Evolutionary conservation across 2,329 filamentous ascomycete species (phyloP), one percentile per base, ranked within the genome.

Genomic region (Juglanconis oblonga): DNA sequence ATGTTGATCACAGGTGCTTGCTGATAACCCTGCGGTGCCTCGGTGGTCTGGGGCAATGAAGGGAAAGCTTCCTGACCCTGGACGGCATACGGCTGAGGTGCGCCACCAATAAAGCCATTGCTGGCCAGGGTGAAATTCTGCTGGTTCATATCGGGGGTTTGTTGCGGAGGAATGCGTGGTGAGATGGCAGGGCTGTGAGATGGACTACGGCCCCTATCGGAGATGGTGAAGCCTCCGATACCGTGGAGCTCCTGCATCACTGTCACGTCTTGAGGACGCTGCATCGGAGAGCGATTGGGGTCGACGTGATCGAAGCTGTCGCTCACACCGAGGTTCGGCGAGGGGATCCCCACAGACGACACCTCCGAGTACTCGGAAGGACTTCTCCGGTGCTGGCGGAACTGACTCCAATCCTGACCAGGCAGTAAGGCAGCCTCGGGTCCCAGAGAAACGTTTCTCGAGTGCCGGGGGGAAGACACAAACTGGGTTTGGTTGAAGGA

Each of bases 281-380:
- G 84, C 74, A 95, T 85, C 1, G 94, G 94, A 7, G 93, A 97
- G 62, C 91, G 88, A 58, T 88, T 82, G 64, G 85, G 78, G 40
- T 90, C 84, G 55, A 83, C 80, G n/a, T 80, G 75, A 24, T 97
- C 92, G 69, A 96, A 96, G 64, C 79, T 85, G 68, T 97, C 93
- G 62, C 89, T 83, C 66, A 89, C 89, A 33, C 83, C 84, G 59
- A 97, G 76, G 69, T 91, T 92, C 3, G 94, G 94, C 17, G 94
- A 97, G 35, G 69, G 67, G 31, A 88, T 90, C 29, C 90, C 87
- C 14, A 88, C 90, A 17, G 92, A 96, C 5, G 88, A 97, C 5
- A 97, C 88, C 66, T 97, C 94, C 3, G 92, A 97, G 69, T 89
- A 92, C 67, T 97, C 94, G n/a, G 93, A 97, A 1, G 91, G 90